phyloP scores from a whole-genome alignment of 106 monocot species.

The Xerophyta viscosa region DNA sequence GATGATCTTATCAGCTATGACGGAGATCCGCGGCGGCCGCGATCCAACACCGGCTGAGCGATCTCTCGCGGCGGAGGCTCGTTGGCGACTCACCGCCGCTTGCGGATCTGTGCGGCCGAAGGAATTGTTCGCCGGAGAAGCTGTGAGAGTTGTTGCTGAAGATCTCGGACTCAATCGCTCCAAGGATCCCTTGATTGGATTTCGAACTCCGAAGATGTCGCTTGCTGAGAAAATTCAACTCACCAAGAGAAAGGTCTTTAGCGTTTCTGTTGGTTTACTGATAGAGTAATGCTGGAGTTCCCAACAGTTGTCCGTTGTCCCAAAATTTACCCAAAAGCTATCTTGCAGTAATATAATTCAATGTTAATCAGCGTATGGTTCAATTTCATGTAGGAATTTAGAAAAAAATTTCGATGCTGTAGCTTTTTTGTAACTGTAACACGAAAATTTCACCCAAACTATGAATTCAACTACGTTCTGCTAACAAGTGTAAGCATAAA shows the following conservation, averaged over 20 bases:
- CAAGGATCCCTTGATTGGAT: slow-evolving; percentile 40
- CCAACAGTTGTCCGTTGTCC: too few species aligned
- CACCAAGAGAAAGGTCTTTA: slow-evolving; percentile 19
- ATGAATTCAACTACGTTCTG: too few species aligned
- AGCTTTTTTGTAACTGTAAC: too few species aligned
- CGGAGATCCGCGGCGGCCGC: slow-evolving; percentile 67
- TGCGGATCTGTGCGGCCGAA: slow-evolving; percentile 54
- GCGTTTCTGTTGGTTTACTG: too few species aligned
- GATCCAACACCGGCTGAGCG: slow-evolving; percentile 58
- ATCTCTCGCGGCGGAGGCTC: slow-evolving; percentile 68
- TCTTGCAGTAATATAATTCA: too few species aligned
- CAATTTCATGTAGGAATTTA: too few species aligned
- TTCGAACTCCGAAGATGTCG: slow-evolving; percentile 19
- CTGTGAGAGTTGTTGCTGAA: slow-evolving; percentile 66
- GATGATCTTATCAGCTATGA: slow-evolving; percentile 80
- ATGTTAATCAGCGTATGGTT: too few species aligned
- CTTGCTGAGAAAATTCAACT: slow-evolving; percentile 23
- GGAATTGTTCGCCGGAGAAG: slow-evolving; percentile 77
- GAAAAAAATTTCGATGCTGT: too few species aligned
- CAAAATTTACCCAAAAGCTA: too few species aligned
- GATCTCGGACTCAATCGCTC: slow-evolving; percentile 73
- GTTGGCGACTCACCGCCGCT: slow-evolving; percentile 36
- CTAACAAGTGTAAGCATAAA: too few species aligned
- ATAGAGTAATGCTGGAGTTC: too few species aligned
- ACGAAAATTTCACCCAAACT: too few species aligned